Percentiles rank a stretch among this genome's conserved stretches.
Evolutionary conservation across 257 asterid species (phyloP).

Genomic region (Solanum arcanum): DNA sequence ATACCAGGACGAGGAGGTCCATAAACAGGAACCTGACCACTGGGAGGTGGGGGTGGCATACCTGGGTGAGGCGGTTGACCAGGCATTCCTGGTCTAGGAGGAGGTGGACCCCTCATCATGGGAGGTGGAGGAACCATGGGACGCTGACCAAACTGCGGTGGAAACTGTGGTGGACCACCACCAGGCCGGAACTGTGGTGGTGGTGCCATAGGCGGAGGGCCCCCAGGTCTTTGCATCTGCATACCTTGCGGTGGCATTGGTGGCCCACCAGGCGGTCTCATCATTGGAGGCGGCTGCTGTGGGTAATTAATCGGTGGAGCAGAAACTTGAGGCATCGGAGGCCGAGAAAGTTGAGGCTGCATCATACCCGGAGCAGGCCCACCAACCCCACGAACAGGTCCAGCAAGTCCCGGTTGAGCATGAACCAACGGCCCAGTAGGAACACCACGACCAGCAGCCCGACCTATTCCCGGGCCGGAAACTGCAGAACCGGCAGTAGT

Average conservation of each 20-base stretch:
- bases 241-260: constrained; percentile 57
- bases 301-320: constrained; percentile 65
- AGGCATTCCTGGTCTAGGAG: constrained; percentile 80
- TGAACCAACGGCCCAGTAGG: constrained; percentile 52
- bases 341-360: constrained; percentile 92
- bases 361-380: constrained; percentile 96
- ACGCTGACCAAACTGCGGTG: constrained; percentile 76
- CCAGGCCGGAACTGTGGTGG: constrained; percentile 35
- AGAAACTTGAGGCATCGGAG: constrained; percentile 52
- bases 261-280: constrained; percentile 52
- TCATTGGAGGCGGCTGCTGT: constrained; percentile 46
- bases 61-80: constrained; percentile 66
- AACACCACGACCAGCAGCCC: constrained; percentile 89
- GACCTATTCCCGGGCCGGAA: constrained; percentile 78
- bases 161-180: constrained; percentile 20
- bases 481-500: constrained; percentile 34
- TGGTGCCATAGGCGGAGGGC: constrained; percentile 36
- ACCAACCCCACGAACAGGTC: constrained; percentile 86
- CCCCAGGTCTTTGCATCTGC: constrained; percentile 36
- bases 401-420: constrained; percentile 86
- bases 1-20: constrained; percentile 92
- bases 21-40: constrained; percentile 51
- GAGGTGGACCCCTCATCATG: constrained; percentile 81
- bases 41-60: constrained; percentile 64
- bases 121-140: constrained; percentile 68